phyloP scores from a whole-genome alignment of 192 early-diverging fungal species.

The Linderina pennispora region DNA sequence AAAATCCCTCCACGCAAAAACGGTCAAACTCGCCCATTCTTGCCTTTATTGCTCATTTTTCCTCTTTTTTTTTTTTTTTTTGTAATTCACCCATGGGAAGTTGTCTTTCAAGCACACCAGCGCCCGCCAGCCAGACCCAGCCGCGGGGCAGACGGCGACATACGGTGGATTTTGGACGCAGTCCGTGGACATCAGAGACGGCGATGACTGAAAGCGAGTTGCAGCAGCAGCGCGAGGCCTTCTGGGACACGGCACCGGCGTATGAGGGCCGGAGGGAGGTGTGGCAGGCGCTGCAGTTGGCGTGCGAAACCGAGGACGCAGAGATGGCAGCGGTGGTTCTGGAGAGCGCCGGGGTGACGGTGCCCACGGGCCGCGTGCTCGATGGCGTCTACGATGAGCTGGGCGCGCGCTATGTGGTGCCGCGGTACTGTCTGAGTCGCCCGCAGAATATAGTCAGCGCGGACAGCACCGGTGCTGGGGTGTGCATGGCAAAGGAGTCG shows the following conservation, averaged over 20 bases:
- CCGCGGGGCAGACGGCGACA: too few species aligned
- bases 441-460: slow-evolving; percentile 49
- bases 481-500: neutral
- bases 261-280: slow-evolving; percentile 70
- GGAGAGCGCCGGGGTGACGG: slow-evolving; percentile 57
- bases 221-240: slow-evolving; percentile 51
- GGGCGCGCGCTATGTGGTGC: slow-evolving; percentile 64
- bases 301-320: slow-evolving; percentile 46
- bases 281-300: slow-evolving; percentile 68
- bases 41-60: too few species aligned
- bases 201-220: slow-evolving; percentile 16
- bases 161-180: slow-evolving; percentile 26
- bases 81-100: too few species aligned
- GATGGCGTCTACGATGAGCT: slow-evolving; percentile 81
- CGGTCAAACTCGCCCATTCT: too few species aligned
- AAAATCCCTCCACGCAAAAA: too few species aligned
- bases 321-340: slow-evolving; percentile 58
- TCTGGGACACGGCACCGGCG: slow-evolving; percentile 69
- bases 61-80: too few species aligned
- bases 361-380: slow-evolving; percentile 61
- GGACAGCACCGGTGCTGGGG: neutral
- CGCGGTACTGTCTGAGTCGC: slow-evolving; percentile 56
- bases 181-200: slow-evolving; percentile 9
- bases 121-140: too few species aligned
- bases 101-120: too few species aligned